Percentiles rank a stretch among this genome's conserved stretches.
phyloP scores from a whole-genome alignment of 139 green algal genomes.

The Marvania coccoides region DNA sequence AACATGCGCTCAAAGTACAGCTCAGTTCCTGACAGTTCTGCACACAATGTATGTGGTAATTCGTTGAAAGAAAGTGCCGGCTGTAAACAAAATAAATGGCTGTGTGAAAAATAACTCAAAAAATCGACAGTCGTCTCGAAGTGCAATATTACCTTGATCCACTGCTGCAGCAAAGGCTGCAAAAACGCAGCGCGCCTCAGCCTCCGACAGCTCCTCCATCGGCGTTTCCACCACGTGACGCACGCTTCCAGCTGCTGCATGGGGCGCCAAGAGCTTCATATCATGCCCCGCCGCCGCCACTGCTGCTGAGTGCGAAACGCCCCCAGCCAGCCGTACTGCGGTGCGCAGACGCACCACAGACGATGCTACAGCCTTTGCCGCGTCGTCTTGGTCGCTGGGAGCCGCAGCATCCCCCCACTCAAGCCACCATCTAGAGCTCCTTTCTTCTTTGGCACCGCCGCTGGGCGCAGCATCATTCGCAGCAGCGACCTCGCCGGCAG shows the following conservation, averaged over 20 bases:
- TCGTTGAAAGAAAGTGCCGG: too few species aligned
- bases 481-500: not conserved
- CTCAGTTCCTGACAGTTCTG: too few species aligned
- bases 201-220: not conserved
- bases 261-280: not conserved
- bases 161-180: not conserved
- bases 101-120: too few species aligned
- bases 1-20: not conserved
- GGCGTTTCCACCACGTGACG: not conserved
- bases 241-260: not conserved
- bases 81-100: too few species aligned
- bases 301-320: not conserved
- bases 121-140: too few species aligned
- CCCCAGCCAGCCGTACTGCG: not conserved
- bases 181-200: not conserved
- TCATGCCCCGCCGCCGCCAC: not conserved
- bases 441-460: not conserved
- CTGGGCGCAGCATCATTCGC: not conserved
- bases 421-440: not conserved
- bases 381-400: not conserved
- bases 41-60: too few species aligned
- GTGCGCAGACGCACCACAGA: not conserved
- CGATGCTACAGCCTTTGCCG: not conserved
- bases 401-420: not conserved
- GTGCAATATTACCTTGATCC: not conserved